phyloP scores from a whole-genome alignment of 495 filamentous ascomycete genomes.

The Tuber aestivum region DNA sequence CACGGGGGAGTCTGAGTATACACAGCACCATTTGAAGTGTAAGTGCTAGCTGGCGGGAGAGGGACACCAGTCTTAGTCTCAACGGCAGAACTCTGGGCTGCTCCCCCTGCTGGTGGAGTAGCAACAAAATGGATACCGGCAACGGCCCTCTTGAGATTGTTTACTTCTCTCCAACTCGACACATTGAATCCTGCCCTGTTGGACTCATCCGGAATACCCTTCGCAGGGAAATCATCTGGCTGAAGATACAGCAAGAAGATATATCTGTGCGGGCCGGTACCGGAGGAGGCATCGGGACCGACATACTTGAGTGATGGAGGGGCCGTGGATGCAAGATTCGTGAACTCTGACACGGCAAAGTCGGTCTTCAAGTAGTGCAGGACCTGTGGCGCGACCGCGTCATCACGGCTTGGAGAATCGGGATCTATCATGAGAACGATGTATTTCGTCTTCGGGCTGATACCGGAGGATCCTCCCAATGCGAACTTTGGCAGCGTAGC shows the following conservation, averaged over 20 bases:
- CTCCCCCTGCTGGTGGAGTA: constrained; percentile 5
- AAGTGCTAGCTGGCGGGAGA: neutral
- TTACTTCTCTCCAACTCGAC: constrained; percentile 22
- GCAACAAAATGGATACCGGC: constrained; percentile 34
- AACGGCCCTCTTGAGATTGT: constrained; percentile 24
- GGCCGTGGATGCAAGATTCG: constrained; percentile 10
- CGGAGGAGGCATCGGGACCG: constrained; percentile 19
- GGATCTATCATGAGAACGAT: constrained; percentile 39
- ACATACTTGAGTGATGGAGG: constrained; percentile 19
- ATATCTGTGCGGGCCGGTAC: constrained; percentile 29
- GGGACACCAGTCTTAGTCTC: neutral
- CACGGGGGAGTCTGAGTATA: constrained; percentile 6
- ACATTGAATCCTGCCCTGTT: constrained; percentile 28
- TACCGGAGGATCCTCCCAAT: constrained; percentile 36
- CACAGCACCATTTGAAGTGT: neutral
- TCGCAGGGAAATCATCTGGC: constrained; percentile 15
- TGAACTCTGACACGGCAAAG: constrained; percentile 19
- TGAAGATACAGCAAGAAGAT: constrained; percentile 38
- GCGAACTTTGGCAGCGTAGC: constrained; percentile 23
- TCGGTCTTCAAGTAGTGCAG: constrained; percentile 35
- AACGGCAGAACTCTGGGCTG: neutral
- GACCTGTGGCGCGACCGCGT: constrained; percentile 17
- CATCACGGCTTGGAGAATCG: constrained; percentile 20
- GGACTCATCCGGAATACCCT: constrained; percentile 14
- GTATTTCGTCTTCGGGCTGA: constrained; percentile 32